phyloP scores from a whole-genome alignment of 2,329 filamentous ascomycete species.

The Monosporascus sp. region DNA sequence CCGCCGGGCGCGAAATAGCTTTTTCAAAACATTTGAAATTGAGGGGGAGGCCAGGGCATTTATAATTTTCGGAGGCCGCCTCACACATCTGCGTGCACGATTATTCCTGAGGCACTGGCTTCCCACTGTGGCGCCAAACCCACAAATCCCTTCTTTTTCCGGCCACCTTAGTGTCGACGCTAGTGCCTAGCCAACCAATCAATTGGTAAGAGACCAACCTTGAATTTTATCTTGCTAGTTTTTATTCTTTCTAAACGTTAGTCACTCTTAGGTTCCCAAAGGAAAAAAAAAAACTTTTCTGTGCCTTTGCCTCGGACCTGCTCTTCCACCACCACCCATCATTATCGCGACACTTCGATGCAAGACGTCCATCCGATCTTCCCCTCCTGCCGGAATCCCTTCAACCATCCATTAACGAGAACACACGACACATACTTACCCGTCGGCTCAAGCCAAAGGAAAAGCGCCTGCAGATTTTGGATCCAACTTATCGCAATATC shows the following conservation, averaged over 20 bases:
- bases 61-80: constrained; percentile 45
- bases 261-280: constrained; percentile 19
- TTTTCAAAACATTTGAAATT: constrained; percentile 39
- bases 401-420: too few relatives aligned
- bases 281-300: neutral
- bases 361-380: too few relatives aligned
- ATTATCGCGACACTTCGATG: too few relatives aligned
- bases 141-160: constrained; percentile 20
- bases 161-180: constrained; percentile 21
- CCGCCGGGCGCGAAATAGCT: constrained; percentile 38
- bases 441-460: too few relatives aligned
- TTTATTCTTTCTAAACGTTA: constrained; percentile 19
- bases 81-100: constrained; percentile 19
- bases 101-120: constrained; percentile 22
- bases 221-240: constrained; percentile 20
- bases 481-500: too few relatives aligned
- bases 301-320: neutral
- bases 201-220: constrained; percentile 13
- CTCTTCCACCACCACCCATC: neutral
- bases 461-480: too few relatives aligned
- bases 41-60: constrained; percentile 48
- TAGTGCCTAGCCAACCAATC: constrained; percentile 20
- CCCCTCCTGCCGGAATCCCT: too few relatives aligned
- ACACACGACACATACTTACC: too few relatives aligned
- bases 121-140: constrained; percentile 26